Evolutionary conservation across 2,329 filamentous ascomycete species (phyloP), one percentile per base, ranked within the genome.

Genomic region (Aspergillus spinulosporus): DNA sequence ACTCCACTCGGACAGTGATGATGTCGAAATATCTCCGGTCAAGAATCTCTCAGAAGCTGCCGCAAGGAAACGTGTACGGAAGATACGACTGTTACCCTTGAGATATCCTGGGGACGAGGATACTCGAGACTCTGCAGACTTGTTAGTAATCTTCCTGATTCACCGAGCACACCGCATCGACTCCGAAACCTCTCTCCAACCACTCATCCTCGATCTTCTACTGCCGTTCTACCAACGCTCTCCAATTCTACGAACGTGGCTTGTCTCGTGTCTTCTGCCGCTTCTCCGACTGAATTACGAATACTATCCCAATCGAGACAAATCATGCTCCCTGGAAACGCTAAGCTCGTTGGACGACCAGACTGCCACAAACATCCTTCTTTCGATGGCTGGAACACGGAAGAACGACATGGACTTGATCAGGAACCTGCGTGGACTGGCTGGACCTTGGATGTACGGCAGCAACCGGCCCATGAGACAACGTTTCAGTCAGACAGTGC

Each of bases 381-480:
- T 87, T 54, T 76, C 75, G 34, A 77, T 76, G 59, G 68, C 71
- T 8, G 66, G 68, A 47, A 50, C 70, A 26, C 63, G 68, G 11
- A 67, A 71, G 48, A 68, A 70, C 52, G 66, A 66, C 15, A 72
- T 69, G 57, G 72, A 77, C 53, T 59, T 81, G 46, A 78, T 76
- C 26, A 75, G 81, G 54, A 85, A 87, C 62, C 62, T 87, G 39
- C 80, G 80, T 61, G 78, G 82, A 3, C 70, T 88, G 15, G 78
- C 87, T 37, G 82, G 83, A 3, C 84, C 85, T 8, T 88, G 85
- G 85, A 81, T 87, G 62, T 84, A 82, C 65, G 85, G 85, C 11
- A 76, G 78, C 51, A 79, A 72, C 36, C 75, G 79, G 26, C 74
- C 79, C 34, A 86, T 86, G 70, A 74, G 82, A 58, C 77, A 81